Base-by-base conservation (phyloP, 1,139 yeast species). In the Yamadazyma membranifaciens region DNA sequence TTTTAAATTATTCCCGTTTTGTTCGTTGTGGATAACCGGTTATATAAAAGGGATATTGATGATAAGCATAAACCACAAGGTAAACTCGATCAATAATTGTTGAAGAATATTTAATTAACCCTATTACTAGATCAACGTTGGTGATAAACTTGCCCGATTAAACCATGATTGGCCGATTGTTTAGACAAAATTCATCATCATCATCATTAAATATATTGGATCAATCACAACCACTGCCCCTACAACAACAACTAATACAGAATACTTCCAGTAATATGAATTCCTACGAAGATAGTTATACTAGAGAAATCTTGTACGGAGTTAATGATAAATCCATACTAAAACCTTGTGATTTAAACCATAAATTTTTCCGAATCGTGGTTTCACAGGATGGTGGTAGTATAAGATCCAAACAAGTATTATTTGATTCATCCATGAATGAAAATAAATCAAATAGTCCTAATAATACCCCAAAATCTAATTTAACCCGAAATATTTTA, bases 321-420 rank as follows among this genome's bases (percentile, higher is more conserved):
- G 62, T 69, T n/a, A 57, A 62, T 33, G 64, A 65, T 39, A 53
- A 61, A 15, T 46, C 54, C 37, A 61, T 56, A 32, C 45, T 66
- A 25, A 52, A 55, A 43, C 67, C 70, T 0, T 56, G 43, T 47
- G 63, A 60, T 26, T 51, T 73, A 29, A 67, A 67, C 42, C 49
- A 55, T 17, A 60, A 63, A 38, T 57, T 60, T 12, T 75, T 73
- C 52, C 57, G 83, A 30, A 53, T 77, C 26, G 54, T 78, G 2
- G 61, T 78, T 33, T 59, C 78, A 9, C 82, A 78, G 52, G 83
- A 78, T 51, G 80, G 77, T 3, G 80, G 80, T 0, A 69, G 57
- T 45, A 48, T 77, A 7, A 55, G 81, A 13, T 56, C 71, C 2
- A 77, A 75, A 45, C 80, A 74, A 49, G 67, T 72, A 4, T 54